Evolutionary conservation across 352 stramenopile genomes (phyloP).

Genomic region (Phytophthora litchii): DNA sequence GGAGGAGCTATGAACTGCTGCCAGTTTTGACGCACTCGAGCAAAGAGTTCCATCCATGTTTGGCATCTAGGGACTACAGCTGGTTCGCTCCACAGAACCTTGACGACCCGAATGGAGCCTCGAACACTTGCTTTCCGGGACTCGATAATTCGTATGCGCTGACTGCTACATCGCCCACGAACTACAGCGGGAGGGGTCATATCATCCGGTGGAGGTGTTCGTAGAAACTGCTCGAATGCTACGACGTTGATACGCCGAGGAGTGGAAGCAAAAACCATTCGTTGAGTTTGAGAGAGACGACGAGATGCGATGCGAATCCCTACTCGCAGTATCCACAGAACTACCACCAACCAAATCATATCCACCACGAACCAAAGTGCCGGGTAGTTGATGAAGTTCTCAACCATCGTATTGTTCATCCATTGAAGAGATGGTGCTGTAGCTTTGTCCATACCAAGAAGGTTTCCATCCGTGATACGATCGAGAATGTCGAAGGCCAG

Average conservation of each 20-base stretch:
- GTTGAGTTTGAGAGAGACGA: constrained; percentile 45
- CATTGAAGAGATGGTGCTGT: constrained; percentile 51
- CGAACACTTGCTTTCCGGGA: constrained; percentile 64
- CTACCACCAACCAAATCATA: constrained; percentile 50
- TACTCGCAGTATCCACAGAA: constrained; percentile 38
- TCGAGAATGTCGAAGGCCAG: constrained; percentile 96
- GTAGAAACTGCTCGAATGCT: constrained; percentile 62
- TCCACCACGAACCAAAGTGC: constrained; percentile 62
- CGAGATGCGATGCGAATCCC: constrained; percentile 48
- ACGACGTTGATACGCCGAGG: constrained; percentile 56
- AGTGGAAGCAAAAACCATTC: constrained; percentile 42
- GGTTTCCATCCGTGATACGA: constrained; percentile 92
- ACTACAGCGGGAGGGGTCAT: neutral
- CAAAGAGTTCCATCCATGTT: constrained; percentile 28
- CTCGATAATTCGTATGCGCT: constrained; percentile 54
- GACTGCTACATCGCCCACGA: constrained; percentile 16
- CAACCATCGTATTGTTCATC: constrained; percentile 53
- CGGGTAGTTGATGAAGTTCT: constrained; percentile 45
- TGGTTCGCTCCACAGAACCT: constrained; percentile 90
- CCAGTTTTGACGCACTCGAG: constrained; percentile 31
- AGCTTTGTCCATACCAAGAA: constrained; percentile 73
- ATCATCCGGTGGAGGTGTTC: constrained; percentile 18
- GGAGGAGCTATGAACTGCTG: constrained; percentile 44
- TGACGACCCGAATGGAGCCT: constrained; percentile 75
- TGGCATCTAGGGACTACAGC: constrained; percentile 35